Evolutionary conservation across 2,329 filamentous ascomycete species (phyloP).

Genomic region (Lachnellula hyalina): DNA sequence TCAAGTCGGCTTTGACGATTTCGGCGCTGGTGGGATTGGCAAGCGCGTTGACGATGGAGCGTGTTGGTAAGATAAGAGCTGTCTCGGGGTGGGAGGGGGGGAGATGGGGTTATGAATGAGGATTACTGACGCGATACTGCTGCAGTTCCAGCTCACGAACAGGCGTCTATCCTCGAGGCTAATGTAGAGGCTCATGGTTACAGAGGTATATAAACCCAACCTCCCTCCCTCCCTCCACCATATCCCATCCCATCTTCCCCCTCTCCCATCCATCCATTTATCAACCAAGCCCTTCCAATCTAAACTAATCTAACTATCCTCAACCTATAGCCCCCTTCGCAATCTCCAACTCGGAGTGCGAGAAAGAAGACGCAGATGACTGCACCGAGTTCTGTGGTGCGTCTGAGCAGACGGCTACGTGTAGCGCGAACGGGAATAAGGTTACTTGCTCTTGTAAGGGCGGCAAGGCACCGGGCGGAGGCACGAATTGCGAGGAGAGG

Average conservation of each 20-base stretch:
- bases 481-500: slow-evolving; percentile 19
- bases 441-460: slow-evolving; percentile 19
- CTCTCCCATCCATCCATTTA: not conserved
- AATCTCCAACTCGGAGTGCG: slow-evolving; percentile 8
- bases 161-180: slow-evolving; percentile 1
- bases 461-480: slow-evolving; percentile 11
- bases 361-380: slow-evolving; percentile 14
- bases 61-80: too few relatives aligned
- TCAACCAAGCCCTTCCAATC: not conserved
- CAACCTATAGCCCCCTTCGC: not conserved
- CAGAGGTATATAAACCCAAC: not conserved
- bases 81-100: slow-evolving; percentile 8
- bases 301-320: not conserved
- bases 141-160: not conserved
- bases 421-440: slow-evolving; percentile 14
- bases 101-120: not conserved
- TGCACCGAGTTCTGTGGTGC: slow-evolving; percentile 18
- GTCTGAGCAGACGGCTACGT: slow-evolving; percentile 13
- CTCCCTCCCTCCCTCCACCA: too few relatives aligned
- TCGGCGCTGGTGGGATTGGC: slow-evolving; percentile 10
- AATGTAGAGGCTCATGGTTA: not conserved
- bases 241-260: not conserved
- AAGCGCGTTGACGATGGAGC: slow-evolving; percentile 1
- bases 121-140: slow-evolving; percentile 8
- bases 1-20: slow-evolving; percentile 13